Evolutionary conservation across 129 eudicot genomes (phyloP).

Genomic region (Chrysanthemum lavandulifolium): DNA sequence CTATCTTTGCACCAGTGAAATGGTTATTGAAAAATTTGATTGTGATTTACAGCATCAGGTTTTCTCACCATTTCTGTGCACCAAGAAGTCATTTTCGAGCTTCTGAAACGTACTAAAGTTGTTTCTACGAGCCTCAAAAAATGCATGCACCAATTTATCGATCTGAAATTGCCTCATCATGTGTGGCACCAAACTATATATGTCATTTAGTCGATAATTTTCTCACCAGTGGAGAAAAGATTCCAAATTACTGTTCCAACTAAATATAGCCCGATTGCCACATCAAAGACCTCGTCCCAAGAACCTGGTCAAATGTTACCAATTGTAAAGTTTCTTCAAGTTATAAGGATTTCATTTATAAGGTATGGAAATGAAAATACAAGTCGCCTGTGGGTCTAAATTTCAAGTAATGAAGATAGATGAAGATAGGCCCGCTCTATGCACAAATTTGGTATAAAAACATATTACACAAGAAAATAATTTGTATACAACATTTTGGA

Average conservation of each 20-base stretch:
- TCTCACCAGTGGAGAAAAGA: conserved; percentile 88
- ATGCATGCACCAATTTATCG: conserved; percentile 22
- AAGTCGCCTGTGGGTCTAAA: not conserved
- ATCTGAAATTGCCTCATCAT: conserved; percentile 16
- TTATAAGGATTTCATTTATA: not conserved
- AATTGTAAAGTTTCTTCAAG: conserved; percentile 16
- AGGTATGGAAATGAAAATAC: not conserved
- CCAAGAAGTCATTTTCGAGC: conserved; percentile 17
- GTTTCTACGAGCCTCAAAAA: conserved; percentile 24
- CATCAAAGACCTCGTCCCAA: conserved; percentile 91
- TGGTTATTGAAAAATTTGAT: conserved; percentile 14
- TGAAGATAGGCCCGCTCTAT: too few relatives aligned
- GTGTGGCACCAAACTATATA: conserved; percentile 7
- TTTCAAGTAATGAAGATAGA: too few relatives aligned
- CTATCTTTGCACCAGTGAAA: conserved; percentile 29
- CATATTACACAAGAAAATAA: too few relatives aligned
- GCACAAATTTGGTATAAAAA: too few relatives aligned
- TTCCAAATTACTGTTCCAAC: conserved; percentile 93
- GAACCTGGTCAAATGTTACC: conserved; percentile 58
- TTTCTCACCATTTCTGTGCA: conserved; percentile 15
- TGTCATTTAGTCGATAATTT: conserved; percentile 54
- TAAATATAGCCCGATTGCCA: conserved; percentile 83
- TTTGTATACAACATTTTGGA: too few relatives aligned
- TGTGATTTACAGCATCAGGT: conserved; percentile 18
- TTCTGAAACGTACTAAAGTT: conserved; percentile 11